These are phyloP conservation scores for Apophysomyces sp. DNA, from an alignment of 371 early-diverging fungal genomes.

Conservation along the genomic window DNA sequence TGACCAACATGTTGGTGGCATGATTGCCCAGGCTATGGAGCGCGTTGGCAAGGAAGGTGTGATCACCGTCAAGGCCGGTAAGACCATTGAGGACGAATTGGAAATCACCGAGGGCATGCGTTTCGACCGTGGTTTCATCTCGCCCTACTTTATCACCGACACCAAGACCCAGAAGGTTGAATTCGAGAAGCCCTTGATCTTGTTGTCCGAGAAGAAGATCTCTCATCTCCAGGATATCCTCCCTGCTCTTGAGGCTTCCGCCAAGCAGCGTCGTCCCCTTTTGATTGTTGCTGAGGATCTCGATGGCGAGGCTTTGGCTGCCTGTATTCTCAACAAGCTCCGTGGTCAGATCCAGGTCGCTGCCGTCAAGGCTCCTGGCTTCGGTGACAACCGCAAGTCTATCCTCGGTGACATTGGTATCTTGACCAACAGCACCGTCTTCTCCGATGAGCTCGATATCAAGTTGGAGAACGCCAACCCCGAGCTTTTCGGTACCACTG, in stretches of 20 bases:
- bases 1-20: conserved; percentile 90
- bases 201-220: conserved; percentile 97
- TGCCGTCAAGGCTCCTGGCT: conserved; percentile 98
- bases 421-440: conserved; percentile 92
- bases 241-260: conserved; percentile 93
- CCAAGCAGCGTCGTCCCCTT: conserved; percentile 93
- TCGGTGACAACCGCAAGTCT: conserved; percentile 98
- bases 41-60: conserved; percentile 99
- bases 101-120: conserved; percentile 99
- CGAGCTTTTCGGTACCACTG: conserved; percentile 88
- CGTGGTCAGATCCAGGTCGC: conserved; percentile 96
- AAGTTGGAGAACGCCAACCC: conserved; percentile 94
- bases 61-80: conserved; percentile 98
- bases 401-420: conserved; percentile 96
- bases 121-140: conserved; percentile 98
- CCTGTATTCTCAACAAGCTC: conserved; percentile 98
- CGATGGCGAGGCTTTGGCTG: conserved; percentile 98
- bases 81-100: conserved; percentile 95
- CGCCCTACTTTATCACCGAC: conserved; percentile 98
- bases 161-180: conserved; percentile 97
- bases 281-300: conserved; percentile 97
- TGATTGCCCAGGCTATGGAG: conserved; percentile 98
- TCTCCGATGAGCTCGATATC: conserved; percentile 92
- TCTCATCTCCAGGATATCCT: conserved; percentile 92
- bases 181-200: conserved; percentile 96